Base-by-base conservation (phyloP, 2,329 filamentous ascomycete genomes). In the Parasarocladium wereldwijsianum region DNA sequence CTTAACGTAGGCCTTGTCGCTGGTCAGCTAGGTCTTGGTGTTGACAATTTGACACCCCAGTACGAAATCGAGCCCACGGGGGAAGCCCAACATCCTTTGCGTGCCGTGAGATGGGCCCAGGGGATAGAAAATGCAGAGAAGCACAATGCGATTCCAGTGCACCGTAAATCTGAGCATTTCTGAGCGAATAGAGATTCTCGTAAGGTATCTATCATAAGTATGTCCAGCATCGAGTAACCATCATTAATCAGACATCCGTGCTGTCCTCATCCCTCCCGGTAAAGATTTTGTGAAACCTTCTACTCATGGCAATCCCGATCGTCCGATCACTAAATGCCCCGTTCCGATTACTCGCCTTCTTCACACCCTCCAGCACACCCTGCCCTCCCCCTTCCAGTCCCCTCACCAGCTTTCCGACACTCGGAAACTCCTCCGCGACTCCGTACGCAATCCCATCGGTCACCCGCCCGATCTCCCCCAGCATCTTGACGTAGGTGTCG, bases 401-500 rank as follows among this genome's bases (percentile, higher is more conserved):
- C 1, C 52, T 51, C 0, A 81, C 61, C 18, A 90, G 51, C 18
- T 64, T 53, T 8, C 58, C 50, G 1, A 80, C 65, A 5, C 54
- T 69, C 2, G 55, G 58, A 46, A 75, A 84, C 45, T 74, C 62
- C 2, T 57, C 57, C 1, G 64, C 63, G 34, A 87, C 69, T 3
- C 79, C 79, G 36, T 76, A 70, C 0, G 81, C 81, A 42, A 84
- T 70, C 0, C 76, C 69, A 0, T 72, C 66, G 5, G 82, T 86
- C 11, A 87, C 65, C 11, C 79, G 68, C 10, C 62, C 62, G 23
- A 86, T 70, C 51, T 85, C 76, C 50, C 84, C 76, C 29, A 90
- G 55, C 79, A 87, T 82, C 38, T 70, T 70, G 25, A 72, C 57
- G 38, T 77, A 87, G 0, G 74, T 82, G 41, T 86, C 80, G 6